Evolutionary conservation across 352 stramenopile genomes (phyloP), one percentile per base, ranked within the genome.

Genomic region (Globisporangium cederbergense): DNA sequence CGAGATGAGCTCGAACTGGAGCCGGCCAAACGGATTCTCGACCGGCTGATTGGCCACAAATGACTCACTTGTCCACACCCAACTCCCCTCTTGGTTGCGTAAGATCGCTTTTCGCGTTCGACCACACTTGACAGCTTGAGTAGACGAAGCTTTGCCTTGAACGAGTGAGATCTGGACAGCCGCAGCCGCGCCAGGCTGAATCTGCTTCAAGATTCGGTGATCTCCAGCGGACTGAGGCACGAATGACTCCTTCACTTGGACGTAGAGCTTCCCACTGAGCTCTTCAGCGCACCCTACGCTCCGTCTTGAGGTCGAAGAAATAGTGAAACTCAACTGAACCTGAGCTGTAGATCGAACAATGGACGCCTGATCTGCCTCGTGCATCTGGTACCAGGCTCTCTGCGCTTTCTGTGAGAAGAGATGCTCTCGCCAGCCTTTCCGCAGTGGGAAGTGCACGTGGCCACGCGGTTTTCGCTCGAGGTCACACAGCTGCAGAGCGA

Each of bases 391-490:
- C 61, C 66, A 72, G 2, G 40, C 42, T 42, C 28, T 25, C 11
- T 50, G 38, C 9, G 16, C 18, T 3, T 20, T 55, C 6, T 43
- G 22, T 2, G 53, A n/a, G 6, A 65, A 36, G n/a, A 60, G 36
- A 10, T 40, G 54, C 20, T 67, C 53, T 62, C 47, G 68, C 75
- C 75, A 82, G 50, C 65, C 71, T 10, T 60, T 70, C 14, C 68
- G 60, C 6, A 82, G 59, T 32, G 72, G 70, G 52, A 82, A 42
- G 58, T 82, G 72, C 11, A 68, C 63, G n/a, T 55, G 59, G 0
- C 64, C 72, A 18, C 71, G 62, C 2, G 36, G 47, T 6, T 67
- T 67, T n/a, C 57, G 70, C 18, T 30, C 46, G 25, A 71, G 57
- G 16, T 75, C 59, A 18, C 62, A 64, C 28, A 82, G 58, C 49